Conservation (phyloP, 306 rosid species). For the Prunus mongolica region DNA sequence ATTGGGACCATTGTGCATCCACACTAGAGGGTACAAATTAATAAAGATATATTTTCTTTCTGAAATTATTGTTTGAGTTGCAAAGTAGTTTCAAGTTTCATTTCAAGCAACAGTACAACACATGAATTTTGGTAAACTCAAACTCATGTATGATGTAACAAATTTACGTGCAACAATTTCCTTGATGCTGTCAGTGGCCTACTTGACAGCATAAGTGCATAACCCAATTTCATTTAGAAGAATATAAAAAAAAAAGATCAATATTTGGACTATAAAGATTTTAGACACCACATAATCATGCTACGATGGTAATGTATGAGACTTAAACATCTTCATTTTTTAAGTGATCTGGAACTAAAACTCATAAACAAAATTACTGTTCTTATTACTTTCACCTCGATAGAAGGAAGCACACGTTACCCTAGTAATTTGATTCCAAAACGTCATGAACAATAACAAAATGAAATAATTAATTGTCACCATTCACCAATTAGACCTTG, state of each 20-base stretch:
- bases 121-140: no score
- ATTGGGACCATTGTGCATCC: not conserved
- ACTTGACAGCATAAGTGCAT: no score
- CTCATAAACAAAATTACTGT: not conserved
- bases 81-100: not conserved
- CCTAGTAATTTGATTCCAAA: not conserved
- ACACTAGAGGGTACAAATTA: not conserved
- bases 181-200: no score
- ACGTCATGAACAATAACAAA: not conserved
- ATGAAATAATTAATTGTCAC: not conserved
- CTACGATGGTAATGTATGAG: not conserved
- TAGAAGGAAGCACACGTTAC: not conserved
- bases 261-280: no score
- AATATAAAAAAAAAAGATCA: no score
- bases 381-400: not conserved
- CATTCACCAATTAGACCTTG: constrained; percentile 1
- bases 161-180: no score
- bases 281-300: no score
- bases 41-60: not conserved
- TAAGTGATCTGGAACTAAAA: not conserved
- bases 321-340: not conserved
- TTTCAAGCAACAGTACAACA: not conserved
- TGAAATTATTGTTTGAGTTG: not conserved
- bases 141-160: no score
- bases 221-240: no score